A percentile compares a stretch with the other conserved stretches of the same genome.
Conservation (phyloP, 495 filamentous ascomycete genomes). For the Achaetomiella virescens region DNA sequence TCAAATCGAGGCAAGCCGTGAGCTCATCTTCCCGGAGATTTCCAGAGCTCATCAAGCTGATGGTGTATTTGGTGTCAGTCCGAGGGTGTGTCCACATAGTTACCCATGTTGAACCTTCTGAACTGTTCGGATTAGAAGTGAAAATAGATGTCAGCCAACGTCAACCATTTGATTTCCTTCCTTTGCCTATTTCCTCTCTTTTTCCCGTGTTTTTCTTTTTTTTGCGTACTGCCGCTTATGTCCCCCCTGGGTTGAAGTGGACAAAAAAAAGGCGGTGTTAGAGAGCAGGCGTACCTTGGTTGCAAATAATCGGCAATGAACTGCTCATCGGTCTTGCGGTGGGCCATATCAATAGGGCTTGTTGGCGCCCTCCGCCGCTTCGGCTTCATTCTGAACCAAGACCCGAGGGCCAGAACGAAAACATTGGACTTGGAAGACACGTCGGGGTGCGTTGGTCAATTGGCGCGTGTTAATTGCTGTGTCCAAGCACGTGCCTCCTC, state of each 20-base stretch:
- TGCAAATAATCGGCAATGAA: slow-evolving; percentile 43
- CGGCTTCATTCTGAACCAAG: slow-evolving; percentile 9
- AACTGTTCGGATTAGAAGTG: neutral
- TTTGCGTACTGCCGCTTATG: neutral
- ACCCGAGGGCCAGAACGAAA: too few species aligned
- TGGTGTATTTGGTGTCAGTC: slow-evolving; percentile 32
- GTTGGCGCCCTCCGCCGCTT: slow-evolving; percentile 32
- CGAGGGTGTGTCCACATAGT: slow-evolving; percentile 39
- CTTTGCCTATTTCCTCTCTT: neutral
- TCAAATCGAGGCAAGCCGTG: slow-evolving; percentile 60
- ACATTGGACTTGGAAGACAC: too few species aligned
- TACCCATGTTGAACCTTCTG: slow-evolving; percentile 30
- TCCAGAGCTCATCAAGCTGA: slow-evolving; percentile 43
- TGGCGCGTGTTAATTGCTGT: too few species aligned
- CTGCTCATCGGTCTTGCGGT: slow-evolving; percentile 37
- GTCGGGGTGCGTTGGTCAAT: too few species aligned
- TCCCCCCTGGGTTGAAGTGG: neutral
- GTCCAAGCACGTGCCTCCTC: too few species aligned
- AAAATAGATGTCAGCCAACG: neutral
- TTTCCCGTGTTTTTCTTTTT: neutral
- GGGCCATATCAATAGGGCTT: slow-evolving; percentile 38
- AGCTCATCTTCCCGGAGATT: slow-evolving; percentile 50
- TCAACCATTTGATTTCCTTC: neutral
- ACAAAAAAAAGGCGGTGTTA: neutral
- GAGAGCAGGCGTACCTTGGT: slow-evolving; percentile 33